Evolutionary conservation across 495 filamentous ascomycete genomes (phyloP).

Genomic region (Patellaria atrata): DNA sequence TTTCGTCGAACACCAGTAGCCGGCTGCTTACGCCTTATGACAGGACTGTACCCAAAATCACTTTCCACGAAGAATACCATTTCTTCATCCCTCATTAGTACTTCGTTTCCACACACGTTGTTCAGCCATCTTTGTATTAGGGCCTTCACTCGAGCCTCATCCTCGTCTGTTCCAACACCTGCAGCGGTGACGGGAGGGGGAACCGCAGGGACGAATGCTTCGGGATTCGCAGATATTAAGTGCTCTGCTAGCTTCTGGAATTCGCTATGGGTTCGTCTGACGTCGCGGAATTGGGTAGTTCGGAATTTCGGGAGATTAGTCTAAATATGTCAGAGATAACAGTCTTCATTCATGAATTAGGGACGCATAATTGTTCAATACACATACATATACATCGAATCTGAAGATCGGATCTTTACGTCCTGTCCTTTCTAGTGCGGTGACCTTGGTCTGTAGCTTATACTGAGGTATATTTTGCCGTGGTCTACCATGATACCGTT

Average conservation of each 20-base stretch:
- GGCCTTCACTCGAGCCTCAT: constrained; percentile 77
- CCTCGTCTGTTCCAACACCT: constrained; percentile 91
- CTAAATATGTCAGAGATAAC: constrained; percentile 37
- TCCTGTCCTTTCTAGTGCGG: constrained; percentile 77
- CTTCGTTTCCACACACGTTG: constrained; percentile 76
- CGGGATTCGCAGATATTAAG: constrained; percentile 86
- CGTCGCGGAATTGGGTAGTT: constrained; percentile 94
- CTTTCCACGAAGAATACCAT: constrained; percentile 95
- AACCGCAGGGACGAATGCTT: constrained; percentile 93
- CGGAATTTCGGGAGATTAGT: constrained; percentile 96
- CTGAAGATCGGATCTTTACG: constrained; percentile 89
- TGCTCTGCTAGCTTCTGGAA: constrained; percentile 92
- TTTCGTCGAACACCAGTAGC: constrained; percentile 90
- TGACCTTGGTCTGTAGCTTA: constrained; percentile 87
- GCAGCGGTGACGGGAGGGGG: constrained; percentile 83
- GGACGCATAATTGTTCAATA: not conserved
- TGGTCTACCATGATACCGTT: constrained; percentile 29
- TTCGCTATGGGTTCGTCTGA: constrained; percentile 87
- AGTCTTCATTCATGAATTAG: constrained; percentile 1
- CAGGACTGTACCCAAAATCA: constrained; percentile 94
- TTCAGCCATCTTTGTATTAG: constrained; percentile 93
- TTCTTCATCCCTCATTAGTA: constrained; percentile 89
- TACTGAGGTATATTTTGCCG: constrained; percentile 43
- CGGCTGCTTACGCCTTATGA: constrained; percentile 89
- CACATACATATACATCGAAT: constrained; percentile 90